Evolutionary conservation across 2,329 filamentous ascomycete genomes (phyloP).

Genomic region (Ophiostoma himal-ulmi): DNA sequence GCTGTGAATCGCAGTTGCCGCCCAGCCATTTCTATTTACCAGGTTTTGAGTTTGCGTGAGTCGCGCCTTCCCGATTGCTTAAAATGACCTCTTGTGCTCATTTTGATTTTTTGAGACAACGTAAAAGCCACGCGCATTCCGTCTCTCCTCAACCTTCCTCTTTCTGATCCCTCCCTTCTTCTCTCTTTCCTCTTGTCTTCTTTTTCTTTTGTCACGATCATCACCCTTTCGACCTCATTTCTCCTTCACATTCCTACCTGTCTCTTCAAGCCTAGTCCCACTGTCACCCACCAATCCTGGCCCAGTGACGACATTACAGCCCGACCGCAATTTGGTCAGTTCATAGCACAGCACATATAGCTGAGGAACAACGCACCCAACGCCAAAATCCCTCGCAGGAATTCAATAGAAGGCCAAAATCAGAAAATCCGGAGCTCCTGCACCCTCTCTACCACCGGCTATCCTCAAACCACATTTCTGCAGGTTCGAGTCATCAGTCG

Average conservation of each 20-base stretch:
- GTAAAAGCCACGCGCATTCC: constrained; percentile 17
- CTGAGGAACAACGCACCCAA: constrained; percentile 1
- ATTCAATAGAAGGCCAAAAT: neutral
- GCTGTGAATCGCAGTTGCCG: constrained; percentile 11
- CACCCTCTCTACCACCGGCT: neutral
- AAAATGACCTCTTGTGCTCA: constrained; percentile 17
- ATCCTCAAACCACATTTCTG: neutral
- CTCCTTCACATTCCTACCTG: constrained; percentile 6
- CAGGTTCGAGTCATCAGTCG: neutral
- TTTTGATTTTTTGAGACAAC: constrained; percentile 16
- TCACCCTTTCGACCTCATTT: neutral
- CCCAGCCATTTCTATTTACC: constrained; percentile 14
- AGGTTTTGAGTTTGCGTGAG: constrained; percentile 7
- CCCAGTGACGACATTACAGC: constrained; percentile 18
- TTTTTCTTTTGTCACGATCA: neutral
- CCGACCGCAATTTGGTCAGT: constrained; percentile 9
- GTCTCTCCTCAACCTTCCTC: constrained; percentile 1
- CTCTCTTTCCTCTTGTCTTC: neutral
- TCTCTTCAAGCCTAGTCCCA: neutral
- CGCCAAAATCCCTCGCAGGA: constrained; percentile 7
- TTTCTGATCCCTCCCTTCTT: constrained; percentile 10
- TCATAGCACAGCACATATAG: neutral
- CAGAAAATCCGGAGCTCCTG: neutral
- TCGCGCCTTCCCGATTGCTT: constrained; percentile 18
- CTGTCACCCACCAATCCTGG: neutral